Percentiles rank a stretch among this genome's conserved stretches.
Evolutionary conservation across 345 rosid genomes (phyloP).

Genomic region (Lepidium africanum): DNA sequence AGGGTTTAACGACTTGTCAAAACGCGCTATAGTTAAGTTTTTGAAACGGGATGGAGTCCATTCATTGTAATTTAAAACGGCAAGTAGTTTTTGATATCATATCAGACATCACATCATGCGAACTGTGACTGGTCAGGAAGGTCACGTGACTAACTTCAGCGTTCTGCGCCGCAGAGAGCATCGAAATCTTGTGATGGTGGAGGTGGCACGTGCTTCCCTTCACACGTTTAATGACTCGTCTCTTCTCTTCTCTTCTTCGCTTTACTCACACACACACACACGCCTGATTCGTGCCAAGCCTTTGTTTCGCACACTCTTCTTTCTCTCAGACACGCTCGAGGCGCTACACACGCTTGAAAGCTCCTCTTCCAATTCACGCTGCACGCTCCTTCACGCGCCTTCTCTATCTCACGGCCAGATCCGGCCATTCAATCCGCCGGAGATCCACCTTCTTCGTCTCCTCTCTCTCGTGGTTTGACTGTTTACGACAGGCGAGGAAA

Average conservation of each 20-base stretch:
- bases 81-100: background rate
- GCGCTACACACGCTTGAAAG: conserved; percentile 59
- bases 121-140: conserved; percentile 20
- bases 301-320: conserved; percentile 36
- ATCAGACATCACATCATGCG: conserved; percentile 19
- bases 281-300: conserved; percentile 83
- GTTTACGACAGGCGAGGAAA: background rate
- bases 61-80: background rate
- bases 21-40: background rate
- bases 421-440: conserved; percentile 34
- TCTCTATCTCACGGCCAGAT: conserved; percentile 27
- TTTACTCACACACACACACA: conserved; percentile 31
- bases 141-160: conserved; percentile 24
- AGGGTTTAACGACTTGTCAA: background rate
- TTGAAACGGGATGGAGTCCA: conserved; percentile 7
- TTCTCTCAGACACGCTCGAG: conserved; percentile 54
- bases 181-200: conserved; percentile 28
- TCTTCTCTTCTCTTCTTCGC: conserved; percentile 12
- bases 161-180: conserved; percentile 19
- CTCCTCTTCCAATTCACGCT: conserved; percentile 29
- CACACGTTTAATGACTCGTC: conserved; percentile 24
- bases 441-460: conserved; percentile 21
- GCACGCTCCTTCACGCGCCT: conserved; percentile 50
- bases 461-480: background rate
- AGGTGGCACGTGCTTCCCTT: conserved; percentile 36